A percentile compares a stretch with the other conserved stretches of the same genome.
phyloP scores from a whole-genome alignment of 2,329 filamentous ascomycete species.

The Neospermospora avenae region DNA sequence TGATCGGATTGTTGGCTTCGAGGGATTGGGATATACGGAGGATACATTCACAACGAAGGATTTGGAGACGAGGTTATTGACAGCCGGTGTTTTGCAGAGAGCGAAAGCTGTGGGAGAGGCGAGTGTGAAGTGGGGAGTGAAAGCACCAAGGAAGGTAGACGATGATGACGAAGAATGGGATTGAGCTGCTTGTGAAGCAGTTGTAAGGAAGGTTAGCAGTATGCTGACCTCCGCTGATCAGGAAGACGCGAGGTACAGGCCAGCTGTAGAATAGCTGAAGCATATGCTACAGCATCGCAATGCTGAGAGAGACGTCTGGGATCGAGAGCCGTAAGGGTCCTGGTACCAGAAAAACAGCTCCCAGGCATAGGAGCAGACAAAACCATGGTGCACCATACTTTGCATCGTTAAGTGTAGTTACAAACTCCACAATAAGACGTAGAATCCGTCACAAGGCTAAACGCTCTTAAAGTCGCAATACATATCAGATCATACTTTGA shows the following conservation, averaged over 20 bases:
- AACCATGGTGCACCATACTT: no score
- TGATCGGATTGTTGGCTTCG: constrained; percentile 57
- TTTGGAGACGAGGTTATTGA: constrained; percentile 49
- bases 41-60: constrained; percentile 53
- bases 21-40: constrained; percentile 49
- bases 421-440: no score
- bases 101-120: constrained; percentile 48
- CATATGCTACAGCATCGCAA: neutral
- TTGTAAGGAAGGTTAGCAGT: neutral
- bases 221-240: no score
- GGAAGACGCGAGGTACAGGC: neutral
- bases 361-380: no score
- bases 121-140: constrained; percentile 34
- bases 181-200: constrained; percentile 19
- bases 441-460: no score
- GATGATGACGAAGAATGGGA: constrained; percentile 50
- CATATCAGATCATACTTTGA: no score
- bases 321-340: neutral
- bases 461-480: no score
- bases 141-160: constrained; percentile 38
- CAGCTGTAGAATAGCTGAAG: neutral
- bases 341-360: neutral
- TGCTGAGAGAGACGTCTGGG: neutral
- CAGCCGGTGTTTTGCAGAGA: constrained; percentile 48
- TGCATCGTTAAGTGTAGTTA: no score